Base-by-base conservation (phyloP, 306 rosid species). In the Cyclanthera cordifolia region DNA sequence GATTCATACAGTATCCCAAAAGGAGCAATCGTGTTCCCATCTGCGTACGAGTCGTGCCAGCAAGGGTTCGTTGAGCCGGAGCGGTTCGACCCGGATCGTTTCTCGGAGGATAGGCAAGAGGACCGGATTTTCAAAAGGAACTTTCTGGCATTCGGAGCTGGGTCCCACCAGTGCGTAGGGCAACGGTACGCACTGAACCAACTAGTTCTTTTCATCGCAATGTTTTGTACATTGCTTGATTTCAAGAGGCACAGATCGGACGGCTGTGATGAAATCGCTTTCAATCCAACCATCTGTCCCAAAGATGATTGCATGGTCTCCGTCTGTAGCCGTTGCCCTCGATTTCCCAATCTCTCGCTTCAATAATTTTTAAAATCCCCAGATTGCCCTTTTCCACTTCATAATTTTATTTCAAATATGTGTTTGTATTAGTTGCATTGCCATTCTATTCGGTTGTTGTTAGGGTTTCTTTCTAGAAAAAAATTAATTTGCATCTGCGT, bases 81-180 rank as follows among this genome's bases (percentile, higher is more conserved):
- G 2, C 82, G 89, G 77, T 93, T 93, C 75, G 96, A 93, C 20
- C 96, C 98, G 47, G 90, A 82, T 13, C 85, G 96, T 69, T 93
- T 89, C 51, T 87, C 88, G 12, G 90, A 83, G 1, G 86, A 76
- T 58, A 71, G 96, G 10, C 93, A 78, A 11, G 96, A 93, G 68
- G 96, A 93, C 72, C 87, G 83, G 52, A 32, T 79, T 30, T 85
- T 64, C 81, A 86, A 83, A 37, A 75, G 86, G 61, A 93, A 87
- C 51, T 93, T 78, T 78, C 64, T 93, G 53, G 94, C 94, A 0
- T 93, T 93, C 27, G 98, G 96, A 0, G 98, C 96, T 0, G 98
- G 96, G 81, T 73, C 96, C 76, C 98, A 93, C 84, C 95, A 84
- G 72, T 93, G 98, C 10, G 85, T 89, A 24, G 98, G 98, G 1